Conservation (phyloP, 495 filamentous ascomycete genomes). For the Hypomontagnella monticulosa region DNA sequence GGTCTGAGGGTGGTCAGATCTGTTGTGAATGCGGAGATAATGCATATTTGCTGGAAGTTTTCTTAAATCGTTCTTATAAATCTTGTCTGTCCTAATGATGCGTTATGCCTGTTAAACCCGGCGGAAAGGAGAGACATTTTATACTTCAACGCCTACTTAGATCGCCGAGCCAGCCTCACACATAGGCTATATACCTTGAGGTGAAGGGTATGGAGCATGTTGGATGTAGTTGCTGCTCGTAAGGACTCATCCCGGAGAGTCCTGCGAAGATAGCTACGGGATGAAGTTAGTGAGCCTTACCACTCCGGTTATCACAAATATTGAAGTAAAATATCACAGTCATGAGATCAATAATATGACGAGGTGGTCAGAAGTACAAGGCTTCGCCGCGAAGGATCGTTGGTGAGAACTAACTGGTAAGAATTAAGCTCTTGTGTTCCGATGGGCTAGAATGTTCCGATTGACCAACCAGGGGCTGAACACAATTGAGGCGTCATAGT, state of each 20-base stretch:
- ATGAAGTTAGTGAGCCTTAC: too few species aligned
- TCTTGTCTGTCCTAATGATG: slow-evolving; percentile 7
- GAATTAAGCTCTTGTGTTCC: slow-evolving; percentile 17
- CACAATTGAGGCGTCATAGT: neutral
- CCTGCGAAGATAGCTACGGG: neutral
- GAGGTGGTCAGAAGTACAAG: slow-evolving; percentile 16
- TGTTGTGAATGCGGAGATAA: slow-evolving; percentile 47
- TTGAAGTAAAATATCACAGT: neutral
- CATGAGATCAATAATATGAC: slow-evolving; percentile 11
- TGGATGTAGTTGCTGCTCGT: neutral
- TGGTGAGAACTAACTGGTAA: slow-evolving; percentile 8
- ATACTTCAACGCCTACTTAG: slow-evolving; percentile 12
- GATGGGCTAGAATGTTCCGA: neutral
- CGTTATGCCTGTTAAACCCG: neutral
- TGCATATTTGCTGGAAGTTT: slow-evolving; percentile 44
- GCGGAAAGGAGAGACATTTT: slow-evolving; percentile 9
- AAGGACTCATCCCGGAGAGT: neutral
- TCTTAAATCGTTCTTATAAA: slow-evolving; percentile 1
- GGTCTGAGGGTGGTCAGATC: slow-evolving; percentile 48
- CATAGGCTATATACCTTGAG: neutral
- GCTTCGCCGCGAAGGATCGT: slow-evolving; percentile 31
- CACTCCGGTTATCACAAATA: too few species aligned
- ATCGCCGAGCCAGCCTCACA: neutral
- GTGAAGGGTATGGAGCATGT: neutral
- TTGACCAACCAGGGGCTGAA: neutral